Evolutionary conservation across 164 flowering plant species (phyloP).

Genomic region (Piper betle): DNA sequence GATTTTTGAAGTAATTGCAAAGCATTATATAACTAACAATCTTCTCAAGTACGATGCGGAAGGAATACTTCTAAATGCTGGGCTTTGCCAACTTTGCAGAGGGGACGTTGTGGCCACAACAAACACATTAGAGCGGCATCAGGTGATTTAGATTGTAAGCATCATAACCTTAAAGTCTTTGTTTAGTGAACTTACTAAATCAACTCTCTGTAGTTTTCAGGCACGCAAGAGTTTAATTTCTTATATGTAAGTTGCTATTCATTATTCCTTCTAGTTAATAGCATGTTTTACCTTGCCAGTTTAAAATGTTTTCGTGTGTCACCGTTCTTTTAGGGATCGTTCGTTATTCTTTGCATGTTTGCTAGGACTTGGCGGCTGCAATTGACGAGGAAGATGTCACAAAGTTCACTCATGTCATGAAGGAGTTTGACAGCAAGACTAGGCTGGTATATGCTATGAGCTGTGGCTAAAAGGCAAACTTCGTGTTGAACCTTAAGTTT

Average conservation of each 20-base stretch:
- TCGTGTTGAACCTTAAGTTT: too few relatives aligned
- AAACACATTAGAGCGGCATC: slow-evolving; percentile 72
- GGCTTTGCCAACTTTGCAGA: slow-evolving; percentile 84
- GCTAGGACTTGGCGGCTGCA: slow-evolving; percentile 77
- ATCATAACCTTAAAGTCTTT: background rate
- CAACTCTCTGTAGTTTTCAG: slow-evolving; percentile 32
- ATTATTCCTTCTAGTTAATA: too few relatives aligned
- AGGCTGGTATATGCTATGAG: slow-evolving; percentile 36
- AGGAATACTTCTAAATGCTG: slow-evolving; percentile 87
- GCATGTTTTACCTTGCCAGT: background rate
- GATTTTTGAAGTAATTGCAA: slow-evolving; percentile 76
- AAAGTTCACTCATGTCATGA: slow-evolving; percentile 61
- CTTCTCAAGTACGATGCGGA: slow-evolving; percentile 76
- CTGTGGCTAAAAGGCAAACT: background rate
- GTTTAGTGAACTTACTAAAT: background rate
- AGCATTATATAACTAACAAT: slow-evolving; percentile 55
- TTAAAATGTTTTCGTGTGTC: background rate
- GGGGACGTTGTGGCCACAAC: slow-evolving; percentile 69
- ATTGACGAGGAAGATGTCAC: slow-evolving; percentile 77
- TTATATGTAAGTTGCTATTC: slow-evolving; percentile 38
- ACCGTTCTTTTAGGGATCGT: background rate
- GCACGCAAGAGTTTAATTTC: slow-evolving; percentile 68
- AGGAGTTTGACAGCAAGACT: slow-evolving; percentile 94
- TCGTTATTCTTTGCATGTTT: background rate
- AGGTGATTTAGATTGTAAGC: slow-evolving; percentile 25